Evolutionary conservation across 768 basidiomycete species (phyloP), one percentile per base, ranked within the genome.

Genomic region (Boletus bicolor): DNA sequence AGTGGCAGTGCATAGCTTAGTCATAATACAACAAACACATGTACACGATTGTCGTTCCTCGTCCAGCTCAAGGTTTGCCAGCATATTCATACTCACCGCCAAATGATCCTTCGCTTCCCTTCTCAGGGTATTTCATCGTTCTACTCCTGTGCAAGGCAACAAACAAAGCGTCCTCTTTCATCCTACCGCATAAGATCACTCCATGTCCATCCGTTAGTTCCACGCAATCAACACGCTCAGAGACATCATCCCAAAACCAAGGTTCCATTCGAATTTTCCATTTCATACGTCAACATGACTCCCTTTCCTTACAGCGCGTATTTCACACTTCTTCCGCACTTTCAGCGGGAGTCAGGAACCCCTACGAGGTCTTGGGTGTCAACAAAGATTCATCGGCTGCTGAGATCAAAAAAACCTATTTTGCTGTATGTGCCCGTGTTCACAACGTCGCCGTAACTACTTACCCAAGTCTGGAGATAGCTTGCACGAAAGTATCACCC

Each of bases 401-500:
- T 21, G 93, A 98, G 62, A 98, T 99, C 66, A 99, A 99, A 84
- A 98, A 98, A 76, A 82, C 83, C 3, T 99, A 99, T 74, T 99
- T 98, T 73, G 80, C 90, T 68, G 96, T 97, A 70, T 66, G 91
- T 46, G 14, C 34, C 44, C 39, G 15, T 37, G 41, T 60, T 58
- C 64, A 58, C 54, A 39, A n/a, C 42, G 34, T 49, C 32, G 26
- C 56, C 46, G 49, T 7, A 34, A 61, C 53, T 53, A 57, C 63
- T 63, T 51, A 58, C 53, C 57, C 53, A 36, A n/a, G 32, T 51
- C 43, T 39, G n/a, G 14, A 42, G 24, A 35, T 67, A 97, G 96
- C 87, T 99, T 60, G 97, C 97, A 17, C 90, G 96, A 58, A 96
- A 98, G 78, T 97, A 89, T 67, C 97, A 99, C 72, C 97, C 97